Evolutionary conservation across 768 basidiomycete species (phyloP).

Genomic region (Phylloporus arenicola): DNA sequence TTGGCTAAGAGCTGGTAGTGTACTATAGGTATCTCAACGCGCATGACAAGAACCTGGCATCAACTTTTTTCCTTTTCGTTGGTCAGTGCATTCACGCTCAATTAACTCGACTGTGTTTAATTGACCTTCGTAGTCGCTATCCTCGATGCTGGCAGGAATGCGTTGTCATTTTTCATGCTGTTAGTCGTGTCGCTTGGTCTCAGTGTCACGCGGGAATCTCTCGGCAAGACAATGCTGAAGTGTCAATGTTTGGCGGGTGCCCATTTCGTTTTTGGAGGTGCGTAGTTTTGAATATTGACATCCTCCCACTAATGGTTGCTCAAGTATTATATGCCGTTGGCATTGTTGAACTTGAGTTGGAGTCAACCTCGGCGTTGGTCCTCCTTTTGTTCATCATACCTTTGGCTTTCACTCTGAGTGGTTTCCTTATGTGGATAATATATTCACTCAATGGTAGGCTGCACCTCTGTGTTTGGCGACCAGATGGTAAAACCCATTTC

Average conservation of each 20-base stretch:
- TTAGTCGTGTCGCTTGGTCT: constrained; percentile 89
- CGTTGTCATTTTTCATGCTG: constrained; percentile 92
- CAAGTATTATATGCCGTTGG: constrained; percentile 89
- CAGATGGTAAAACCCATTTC: constrained; percentile 8
- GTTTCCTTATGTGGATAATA: constrained; percentile 95
- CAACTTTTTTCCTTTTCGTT: constrained; percentile 89
- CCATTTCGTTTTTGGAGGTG: constrained; percentile 94
- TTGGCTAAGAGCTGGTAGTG: constrained; percentile 35
- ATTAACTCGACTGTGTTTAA: neutral
- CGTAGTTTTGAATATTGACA: constrained; percentile 21
- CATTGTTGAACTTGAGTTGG: constrained; percentile 87
- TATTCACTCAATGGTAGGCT: constrained; percentile 76
- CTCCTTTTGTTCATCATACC: constrained; percentile 91
- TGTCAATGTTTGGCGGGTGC: constrained; percentile 76
- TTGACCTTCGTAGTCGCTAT: constrained; percentile 64
- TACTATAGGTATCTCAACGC: constrained; percentile 96
- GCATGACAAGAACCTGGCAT: constrained; percentile 65
- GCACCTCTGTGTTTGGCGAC: neutral
- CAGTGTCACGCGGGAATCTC: constrained; percentile 83
- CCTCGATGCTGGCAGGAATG: constrained; percentile 90
- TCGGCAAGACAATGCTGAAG: constrained; percentile 79
- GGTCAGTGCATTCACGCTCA: constrained; percentile 42
- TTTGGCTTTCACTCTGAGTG: constrained; percentile 90
- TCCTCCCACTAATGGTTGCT: constrained; percentile 7
- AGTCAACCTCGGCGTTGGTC: constrained; percentile 80